phyloP scores from a whole-genome alignment of 2,329 filamentous ascomycete species.

The Calonectria henricotiae region DNA sequence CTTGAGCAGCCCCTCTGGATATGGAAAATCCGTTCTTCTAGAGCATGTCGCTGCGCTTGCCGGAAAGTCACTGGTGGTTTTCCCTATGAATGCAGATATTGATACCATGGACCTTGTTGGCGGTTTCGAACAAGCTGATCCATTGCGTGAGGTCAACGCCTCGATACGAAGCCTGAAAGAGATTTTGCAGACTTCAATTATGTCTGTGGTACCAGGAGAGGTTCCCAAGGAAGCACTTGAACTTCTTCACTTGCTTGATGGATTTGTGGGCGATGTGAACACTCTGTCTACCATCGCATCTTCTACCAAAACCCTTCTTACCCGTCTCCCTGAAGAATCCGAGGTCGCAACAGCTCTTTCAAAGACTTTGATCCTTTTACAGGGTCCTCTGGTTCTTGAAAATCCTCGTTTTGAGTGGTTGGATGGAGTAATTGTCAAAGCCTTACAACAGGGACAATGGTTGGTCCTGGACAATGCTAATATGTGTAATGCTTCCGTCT shows the following conservation, averaged over 20 bases:
- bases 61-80: conserved; percentile 84
- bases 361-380: conserved; percentile 67
- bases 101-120: conserved; percentile 98
- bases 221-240: conserved; percentile 66
- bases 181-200: conserved; percentile 68
- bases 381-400: conserved; percentile 72
- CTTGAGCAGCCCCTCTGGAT: conserved; percentile 86
- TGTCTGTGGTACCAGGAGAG: conserved; percentile 65
- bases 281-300: conserved; percentile 59
- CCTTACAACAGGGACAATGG: conserved; percentile 90
- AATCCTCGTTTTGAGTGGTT: conserved; percentile 95
- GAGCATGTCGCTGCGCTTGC: conserved; percentile 84
- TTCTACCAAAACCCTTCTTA: conserved; percentile 61
- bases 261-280: conserved; percentile 58
- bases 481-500: conserved; percentile 92
- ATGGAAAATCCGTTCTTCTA: conserved; percentile 88
- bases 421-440: conserved; percentile 91
- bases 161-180: conserved; percentile 66
- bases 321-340: conserved; percentile 62
- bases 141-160: conserved; percentile 79
- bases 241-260: conserved; percentile 68
- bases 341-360: conserved; percentile 66
- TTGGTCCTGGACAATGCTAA: conserved; percentile 97
- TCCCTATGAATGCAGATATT: conserved; percentile 94
- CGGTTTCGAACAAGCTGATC: conserved; percentile 95